Conservation (phyloP, 768 basidiomycete species). For the Suillus hirtellus region DNA sequence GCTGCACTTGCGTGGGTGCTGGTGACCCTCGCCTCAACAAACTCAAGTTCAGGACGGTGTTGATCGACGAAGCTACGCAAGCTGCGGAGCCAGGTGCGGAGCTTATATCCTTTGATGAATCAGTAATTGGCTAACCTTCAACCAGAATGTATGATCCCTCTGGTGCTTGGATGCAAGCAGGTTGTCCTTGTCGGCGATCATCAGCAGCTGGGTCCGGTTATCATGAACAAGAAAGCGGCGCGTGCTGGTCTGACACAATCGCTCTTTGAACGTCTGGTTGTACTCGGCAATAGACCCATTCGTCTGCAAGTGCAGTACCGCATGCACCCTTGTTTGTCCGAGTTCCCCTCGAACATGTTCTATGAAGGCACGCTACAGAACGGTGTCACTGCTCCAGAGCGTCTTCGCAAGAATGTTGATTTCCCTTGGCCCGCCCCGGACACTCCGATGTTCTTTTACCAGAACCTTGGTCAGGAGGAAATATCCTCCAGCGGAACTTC, state of each 20-base stretch:
- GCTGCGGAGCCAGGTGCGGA: slow-evolving; percentile 89
- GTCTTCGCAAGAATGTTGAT: slow-evolving; percentile 96
- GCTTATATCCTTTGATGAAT: slow-evolving; percentile 4
- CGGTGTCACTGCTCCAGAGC: slow-evolving; percentile 97
- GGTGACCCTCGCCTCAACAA: slow-evolving; percentile 96
- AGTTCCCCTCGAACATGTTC: slow-evolving; percentile 99
- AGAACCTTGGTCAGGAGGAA: slow-evolving; percentile 98
- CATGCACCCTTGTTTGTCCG: slow-evolving; percentile 99
- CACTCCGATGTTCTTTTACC: slow-evolving; percentile 99
- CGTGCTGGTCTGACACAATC: slow-evolving; percentile 99
- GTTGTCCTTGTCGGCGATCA: slow-evolving; percentile 98
- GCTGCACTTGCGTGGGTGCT: slow-evolving; percentile 96
- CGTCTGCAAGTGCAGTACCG: slow-evolving; percentile 99
- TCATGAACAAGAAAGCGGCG: slow-evolving; percentile 99
- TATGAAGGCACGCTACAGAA: slow-evolving; percentile 99
- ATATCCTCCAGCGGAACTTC: slow-evolving; percentile 98
- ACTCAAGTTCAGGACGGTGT: slow-evolving; percentile 96
- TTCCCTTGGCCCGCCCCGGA: slow-evolving; percentile 98
- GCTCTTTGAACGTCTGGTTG: slow-evolving; percentile 94
- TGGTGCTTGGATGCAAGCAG: slow-evolving; percentile 97
- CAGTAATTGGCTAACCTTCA: slow-evolving; percentile 18
- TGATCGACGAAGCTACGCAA: slow-evolving; percentile 99
- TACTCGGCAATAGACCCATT: slow-evolving; percentile 94
- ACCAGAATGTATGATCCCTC: slow-evolving; percentile 97
- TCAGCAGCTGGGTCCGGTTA: slow-evolving; percentile 95